phyloP scores from a whole-genome alignment of 73 alveolate genomes.

The Symbiodinium natans region DNA sequence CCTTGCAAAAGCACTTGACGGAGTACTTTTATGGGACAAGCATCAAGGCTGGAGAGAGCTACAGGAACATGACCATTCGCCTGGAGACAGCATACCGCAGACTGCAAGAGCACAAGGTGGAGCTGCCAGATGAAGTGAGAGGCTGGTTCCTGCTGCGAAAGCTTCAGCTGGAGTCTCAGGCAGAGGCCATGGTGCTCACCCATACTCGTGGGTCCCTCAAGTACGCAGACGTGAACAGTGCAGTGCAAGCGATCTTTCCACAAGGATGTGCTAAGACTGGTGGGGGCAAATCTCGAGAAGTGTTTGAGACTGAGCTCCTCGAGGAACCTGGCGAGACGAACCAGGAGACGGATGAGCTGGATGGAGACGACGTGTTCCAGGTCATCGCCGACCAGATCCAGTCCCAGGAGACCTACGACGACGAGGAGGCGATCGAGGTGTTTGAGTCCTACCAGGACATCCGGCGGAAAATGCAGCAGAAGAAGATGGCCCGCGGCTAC shows the following conservation, averaged over 20 bases:
- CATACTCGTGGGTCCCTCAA: background rate
- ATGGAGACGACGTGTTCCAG: background rate
- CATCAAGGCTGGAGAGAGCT: background rate
- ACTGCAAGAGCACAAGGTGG: background rate
- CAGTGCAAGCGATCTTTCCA: background rate
- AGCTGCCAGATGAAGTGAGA: slow-evolving; percentile 9
- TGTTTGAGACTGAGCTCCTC: background rate
- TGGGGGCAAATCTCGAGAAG: background rate
- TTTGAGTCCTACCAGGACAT: background rate
- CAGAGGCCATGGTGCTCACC: slow-evolving; percentile 6
- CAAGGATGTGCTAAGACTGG: background rate
- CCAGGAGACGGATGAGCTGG: background rate
- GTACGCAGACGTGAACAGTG: background rate
- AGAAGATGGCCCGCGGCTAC: background rate
- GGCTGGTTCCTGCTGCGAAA: slow-evolving; percentile 1
- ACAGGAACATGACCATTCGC: background rate
- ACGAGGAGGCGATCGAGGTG: background rate
- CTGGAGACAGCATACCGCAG: background rate
- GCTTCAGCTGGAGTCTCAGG: background rate
- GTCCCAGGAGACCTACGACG: background rate
- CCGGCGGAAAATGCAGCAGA: background rate
- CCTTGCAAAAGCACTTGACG: background rate
- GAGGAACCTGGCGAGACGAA: background rate
- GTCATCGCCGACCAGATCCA: background rate
- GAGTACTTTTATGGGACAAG: background rate